A percentile compares a stretch with the other conserved stretches of the same genome.
These are phyloP conservation scores for Aspergillus versicolor DNA, from an alignment of 2,329 filamentous ascomycete genomes.

Conservation along the genomic window DNA sequence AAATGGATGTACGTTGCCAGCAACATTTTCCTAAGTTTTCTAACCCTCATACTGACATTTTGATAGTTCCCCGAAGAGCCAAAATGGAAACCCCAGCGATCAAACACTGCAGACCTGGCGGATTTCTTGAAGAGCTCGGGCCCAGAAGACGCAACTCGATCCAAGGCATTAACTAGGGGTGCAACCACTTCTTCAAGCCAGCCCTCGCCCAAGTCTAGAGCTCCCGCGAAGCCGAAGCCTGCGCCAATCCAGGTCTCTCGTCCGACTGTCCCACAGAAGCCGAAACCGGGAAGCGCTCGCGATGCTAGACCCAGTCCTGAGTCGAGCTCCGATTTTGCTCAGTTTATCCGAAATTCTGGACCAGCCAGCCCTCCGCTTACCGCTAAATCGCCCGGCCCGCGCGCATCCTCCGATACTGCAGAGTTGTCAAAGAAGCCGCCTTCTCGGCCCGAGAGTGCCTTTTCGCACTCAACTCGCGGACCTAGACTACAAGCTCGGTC, in stretches of 20 bases:
- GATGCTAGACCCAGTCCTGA: slow-evolving; percentile 71
- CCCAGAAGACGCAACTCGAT: slow-evolving; percentile 24
- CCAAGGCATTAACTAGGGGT: slow-evolving; percentile 21
- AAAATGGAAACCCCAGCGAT: slow-evolving; percentile 31
- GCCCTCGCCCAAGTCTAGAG: slow-evolving; percentile 21
- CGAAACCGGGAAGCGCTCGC: slow-evolving; percentile 53
- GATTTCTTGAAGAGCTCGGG: slow-evolving; percentile 39
- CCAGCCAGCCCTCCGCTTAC: slow-evolving; percentile 45
- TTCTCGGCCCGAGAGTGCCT: slow-evolving; percentile 15
- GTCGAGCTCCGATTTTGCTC: slow-evolving; percentile 77
- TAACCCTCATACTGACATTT: slow-evolving; percentile 2
- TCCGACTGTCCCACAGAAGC: slow-evolving; percentile 21
- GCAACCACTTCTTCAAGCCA: background rate
- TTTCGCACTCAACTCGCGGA: slow-evolving; percentile 21
- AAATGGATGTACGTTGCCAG: slow-evolving; percentile 63
- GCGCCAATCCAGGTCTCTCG: slow-evolving; percentile 23
- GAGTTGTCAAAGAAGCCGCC: slow-evolving; percentile 17
- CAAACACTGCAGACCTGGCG: slow-evolving; percentile 37
- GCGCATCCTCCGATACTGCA: slow-evolving; percentile 18
- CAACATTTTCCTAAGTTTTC: background rate
- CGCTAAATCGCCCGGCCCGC: slow-evolving; percentile 11
- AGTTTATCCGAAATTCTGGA: slow-evolving; percentile 84
- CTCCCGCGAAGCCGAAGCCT: slow-evolving; percentile 24
- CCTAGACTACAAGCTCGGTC: slow-evolving; percentile 69
- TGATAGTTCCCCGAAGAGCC: slow-evolving; percentile 34